These are phyloP conservation scores for Malus asiatica DNA, from an alignment of 306 rosid species.

Conservation along the genomic window DNA sequence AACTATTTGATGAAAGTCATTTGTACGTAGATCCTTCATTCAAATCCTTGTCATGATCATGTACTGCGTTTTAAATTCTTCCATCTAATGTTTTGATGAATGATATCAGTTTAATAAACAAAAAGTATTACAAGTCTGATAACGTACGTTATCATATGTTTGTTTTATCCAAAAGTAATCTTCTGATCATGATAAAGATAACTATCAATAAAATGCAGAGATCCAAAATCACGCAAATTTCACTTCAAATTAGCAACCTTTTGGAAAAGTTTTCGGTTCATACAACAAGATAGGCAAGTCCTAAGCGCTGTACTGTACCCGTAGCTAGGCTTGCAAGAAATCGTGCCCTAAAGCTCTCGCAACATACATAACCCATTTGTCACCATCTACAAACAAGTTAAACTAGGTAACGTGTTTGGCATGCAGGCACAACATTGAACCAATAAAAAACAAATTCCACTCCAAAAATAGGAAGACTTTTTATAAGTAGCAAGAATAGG, in stretches of 20 bases:
- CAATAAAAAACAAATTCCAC: not conserved
- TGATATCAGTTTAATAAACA: not conserved
- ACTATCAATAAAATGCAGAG: not conserved
- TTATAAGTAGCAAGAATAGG: too few relatives aligned
- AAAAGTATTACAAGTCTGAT: not conserved
- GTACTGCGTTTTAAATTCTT: too few relatives aligned
- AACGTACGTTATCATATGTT: not conserved
- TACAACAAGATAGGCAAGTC: not conserved
- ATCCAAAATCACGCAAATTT: not conserved
- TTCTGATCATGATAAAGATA: not conserved
- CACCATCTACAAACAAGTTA: slow-evolving; percentile 11
- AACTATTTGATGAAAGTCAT: too few relatives aligned
- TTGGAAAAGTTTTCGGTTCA: slow-evolving; percentile 3
- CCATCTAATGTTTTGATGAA: not conserved
- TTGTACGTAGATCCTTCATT: not conserved
- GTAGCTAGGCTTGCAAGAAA: slow-evolving; percentile 2
- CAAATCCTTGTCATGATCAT: not conserved
- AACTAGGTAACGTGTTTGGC: slow-evolving; percentile 9
- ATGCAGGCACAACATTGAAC: not conserved
- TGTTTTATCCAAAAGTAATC: not conserved
- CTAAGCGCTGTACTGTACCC: not conserved
- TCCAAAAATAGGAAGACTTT: not conserved
- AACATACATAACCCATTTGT: not conserved
- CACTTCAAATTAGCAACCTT: not conserved
- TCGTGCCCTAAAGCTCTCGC: slow-evolving; percentile 4